These are phyloP conservation scores for Incumbomyces delicatus DNA, from an alignment of 2,329 filamentous ascomycete genomes.

Conservation along the genomic window DNA sequence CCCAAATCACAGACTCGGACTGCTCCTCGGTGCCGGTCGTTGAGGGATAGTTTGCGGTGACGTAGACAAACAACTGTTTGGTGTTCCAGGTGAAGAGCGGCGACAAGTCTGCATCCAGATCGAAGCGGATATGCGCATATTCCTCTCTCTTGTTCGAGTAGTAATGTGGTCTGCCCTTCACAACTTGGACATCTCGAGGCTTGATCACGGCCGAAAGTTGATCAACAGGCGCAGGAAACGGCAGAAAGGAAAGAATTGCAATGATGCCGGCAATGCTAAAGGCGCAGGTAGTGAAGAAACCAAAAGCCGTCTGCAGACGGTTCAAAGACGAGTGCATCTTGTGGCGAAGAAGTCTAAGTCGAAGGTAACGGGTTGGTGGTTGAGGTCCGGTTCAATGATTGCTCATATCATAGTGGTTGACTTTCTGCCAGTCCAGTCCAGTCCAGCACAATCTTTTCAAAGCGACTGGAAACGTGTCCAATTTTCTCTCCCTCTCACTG, in stretches of 20 bases:
- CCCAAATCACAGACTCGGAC: conserved; percentile 86
- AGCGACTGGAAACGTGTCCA: too few relatives aligned
- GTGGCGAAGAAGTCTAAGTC: conserved; percentile 13
- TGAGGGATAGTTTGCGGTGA: conserved; percentile 62
- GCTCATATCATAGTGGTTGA: not conserved
- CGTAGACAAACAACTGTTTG: conserved; percentile 94
- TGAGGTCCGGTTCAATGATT: too few relatives aligned
- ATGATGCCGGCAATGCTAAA: conserved; percentile 72
- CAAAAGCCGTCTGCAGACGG: conserved; percentile 84
- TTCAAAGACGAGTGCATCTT: conserved; percentile 81
- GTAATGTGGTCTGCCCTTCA: conserved; percentile 90
- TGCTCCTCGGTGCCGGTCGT: conserved; percentile 15
- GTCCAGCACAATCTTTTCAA: too few relatives aligned
- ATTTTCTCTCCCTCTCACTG: too few relatives aligned
- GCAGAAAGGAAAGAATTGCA: conserved; percentile 57
- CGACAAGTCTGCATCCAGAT: conserved; percentile 80
- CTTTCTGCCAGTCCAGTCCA: too few relatives aligned
- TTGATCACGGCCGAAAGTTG: conserved; percentile 54
- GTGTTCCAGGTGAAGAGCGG: conserved; percentile 99
- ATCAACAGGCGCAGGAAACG: conserved; percentile 46
- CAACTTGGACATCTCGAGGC: conserved; percentile 72
- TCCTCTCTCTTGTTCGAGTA: conserved; percentile 88
- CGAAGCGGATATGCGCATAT: conserved; percentile 89
- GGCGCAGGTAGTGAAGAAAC: conserved; percentile 93
- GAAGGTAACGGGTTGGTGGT: conserved; percentile 7